These are phyloP conservation scores for Arxiozyma heterogenica DNA, from an alignment of 1,139 yeast species.

Conservation along the genomic window DNA sequence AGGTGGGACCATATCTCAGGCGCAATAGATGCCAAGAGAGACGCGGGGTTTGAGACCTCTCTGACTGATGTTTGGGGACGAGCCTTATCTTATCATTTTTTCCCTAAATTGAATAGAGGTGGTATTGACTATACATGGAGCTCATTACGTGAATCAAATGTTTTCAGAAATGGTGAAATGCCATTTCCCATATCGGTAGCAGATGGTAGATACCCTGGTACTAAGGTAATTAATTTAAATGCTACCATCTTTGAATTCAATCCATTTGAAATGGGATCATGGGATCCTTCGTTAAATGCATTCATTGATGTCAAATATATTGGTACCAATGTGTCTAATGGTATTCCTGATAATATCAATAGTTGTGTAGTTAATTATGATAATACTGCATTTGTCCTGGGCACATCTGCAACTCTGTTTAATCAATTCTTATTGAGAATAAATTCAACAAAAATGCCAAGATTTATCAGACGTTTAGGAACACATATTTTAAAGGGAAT, in stretches of 20 bases:
- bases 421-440: slow-evolving; percentile 13
- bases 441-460: slow-evolving; percentile 24
- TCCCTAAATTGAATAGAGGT: slow-evolving; percentile 44
- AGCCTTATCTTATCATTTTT: slow-evolving; percentile 67
- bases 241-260: slow-evolving; percentile 72
- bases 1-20: slow-evolving; percentile 40
- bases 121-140: slow-evolving; percentile 64
- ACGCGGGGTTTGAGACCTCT: slow-evolving; percentile 71
- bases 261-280: slow-evolving; percentile 80
- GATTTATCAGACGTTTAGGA: slow-evolving; percentile 42
- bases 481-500: slow-evolving; percentile 39
- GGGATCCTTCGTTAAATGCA: slow-evolving; percentile 69
- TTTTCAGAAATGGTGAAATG: slow-evolving; percentile 51
- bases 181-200: slow-evolving; percentile 81
- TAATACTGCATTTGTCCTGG: slow-evolving; percentile 67
- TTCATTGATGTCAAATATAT: slow-evolving; percentile 63
- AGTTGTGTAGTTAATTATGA: slow-evolving; percentile 60
- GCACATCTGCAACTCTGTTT: slow-evolving; percentile 65
- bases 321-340: slow-evolving; percentile 59
- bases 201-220: slow-evolving; percentile 68
- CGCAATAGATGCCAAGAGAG: slow-evolving; percentile 42
- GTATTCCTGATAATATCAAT: slow-evolving; percentile 37
- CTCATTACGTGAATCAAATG: slow-evolving; percentile 43
- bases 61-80: slow-evolving; percentile 90
- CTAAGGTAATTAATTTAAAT: slow-evolving; percentile 47